Conservation (phyloP, 2,329 filamentous ascomycete species). For the Xylaria sp. region DNA sequence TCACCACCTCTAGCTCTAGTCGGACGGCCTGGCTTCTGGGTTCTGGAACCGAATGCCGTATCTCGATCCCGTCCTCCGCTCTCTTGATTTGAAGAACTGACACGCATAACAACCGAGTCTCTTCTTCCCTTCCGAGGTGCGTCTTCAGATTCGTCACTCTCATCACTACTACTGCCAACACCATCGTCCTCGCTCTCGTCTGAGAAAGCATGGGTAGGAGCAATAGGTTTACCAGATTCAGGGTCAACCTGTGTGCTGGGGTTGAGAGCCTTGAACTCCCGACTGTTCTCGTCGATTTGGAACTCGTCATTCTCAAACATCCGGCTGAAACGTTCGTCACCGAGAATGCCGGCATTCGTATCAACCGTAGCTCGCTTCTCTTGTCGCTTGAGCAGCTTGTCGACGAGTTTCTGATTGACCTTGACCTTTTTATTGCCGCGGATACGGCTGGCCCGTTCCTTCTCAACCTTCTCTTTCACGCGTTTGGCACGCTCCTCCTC, state of each 20-base stretch:
- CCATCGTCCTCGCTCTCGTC: slow-evolving; percentile 59
- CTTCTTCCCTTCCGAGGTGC: slow-evolving; percentile 39
- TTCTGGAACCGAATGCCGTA: slow-evolving; percentile 65
- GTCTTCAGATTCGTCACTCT: slow-evolving; percentile 55
- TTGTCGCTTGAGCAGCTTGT: slow-evolving; percentile 75
- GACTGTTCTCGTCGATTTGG: slow-evolving; percentile 86
- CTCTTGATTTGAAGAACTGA: slow-evolving; percentile 74
- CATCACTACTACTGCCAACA: slow-evolving; percentile 49
- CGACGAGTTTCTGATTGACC: slow-evolving; percentile 86
- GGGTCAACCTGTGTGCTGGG: slow-evolving; percentile 75
- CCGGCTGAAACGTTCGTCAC: slow-evolving; percentile 85
- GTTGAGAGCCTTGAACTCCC: slow-evolving; percentile 89
- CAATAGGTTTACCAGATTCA: slow-evolving; percentile 46
- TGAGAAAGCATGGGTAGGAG: slow-evolving; percentile 54
- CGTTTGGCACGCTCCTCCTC: slow-evolving; percentile 92
- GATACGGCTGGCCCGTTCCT: slow-evolving; percentile 94
- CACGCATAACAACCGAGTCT: slow-evolving; percentile 68
- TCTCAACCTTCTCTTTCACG: slow-evolving; percentile 94
- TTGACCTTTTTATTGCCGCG: slow-evolving; percentile 97
- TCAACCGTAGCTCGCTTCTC: slow-evolving; percentile 69
- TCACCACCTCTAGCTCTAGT: slow-evolving; percentile 59
- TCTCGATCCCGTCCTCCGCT: slow-evolving; percentile 66
- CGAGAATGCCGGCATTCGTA: slow-evolving; percentile 73
- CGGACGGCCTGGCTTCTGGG: slow-evolving; percentile 60
- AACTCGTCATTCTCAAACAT: slow-evolving; percentile 96